These are phyloP conservation scores for Acacia concinna DNA, from an alignment of 331 rosid species.

Conservation along the genomic window DNA sequence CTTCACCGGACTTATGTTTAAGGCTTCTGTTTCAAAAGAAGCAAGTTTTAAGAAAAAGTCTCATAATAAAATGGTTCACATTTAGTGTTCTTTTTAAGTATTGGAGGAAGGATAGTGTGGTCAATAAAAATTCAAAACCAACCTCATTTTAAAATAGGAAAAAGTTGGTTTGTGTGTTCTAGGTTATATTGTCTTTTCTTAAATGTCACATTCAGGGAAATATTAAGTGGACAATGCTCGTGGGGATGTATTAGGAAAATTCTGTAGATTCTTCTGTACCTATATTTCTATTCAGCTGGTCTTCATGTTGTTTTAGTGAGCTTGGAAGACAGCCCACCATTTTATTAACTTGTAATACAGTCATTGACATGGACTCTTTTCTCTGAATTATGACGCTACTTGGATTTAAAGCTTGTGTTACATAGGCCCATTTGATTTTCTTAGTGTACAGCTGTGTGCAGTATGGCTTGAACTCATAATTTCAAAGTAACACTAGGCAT, in stretches of 20 bases:
- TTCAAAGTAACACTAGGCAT: neutral
- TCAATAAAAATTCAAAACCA: neutral
- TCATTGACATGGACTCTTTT: neutral
- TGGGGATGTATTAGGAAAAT: neutral
- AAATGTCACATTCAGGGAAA: neutral
- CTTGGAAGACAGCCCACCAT: neutral
- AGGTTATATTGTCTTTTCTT: neutral
- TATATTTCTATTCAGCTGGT: neutral
- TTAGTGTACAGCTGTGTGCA: neutral
- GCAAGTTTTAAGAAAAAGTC: neutral
- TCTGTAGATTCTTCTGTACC: neutral
- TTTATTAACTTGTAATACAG: neutral
- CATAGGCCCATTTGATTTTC: neutral
- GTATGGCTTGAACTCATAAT: neutral
- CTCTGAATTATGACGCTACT: neutral
- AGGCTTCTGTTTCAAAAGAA: neutral
- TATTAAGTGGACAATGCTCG: neutral
- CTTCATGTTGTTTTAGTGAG: neutral
- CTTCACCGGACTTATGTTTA: neutral
- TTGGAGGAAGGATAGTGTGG: neutral
- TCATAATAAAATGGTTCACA: neutral
- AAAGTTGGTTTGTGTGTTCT: neutral
- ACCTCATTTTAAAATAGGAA: neutral
- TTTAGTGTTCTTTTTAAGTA: neutral
- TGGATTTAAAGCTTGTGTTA: neutral